phyloP scores from a whole-genome alignment of 169 alveolate species.

The Plasmodium coatneyi region DNA sequence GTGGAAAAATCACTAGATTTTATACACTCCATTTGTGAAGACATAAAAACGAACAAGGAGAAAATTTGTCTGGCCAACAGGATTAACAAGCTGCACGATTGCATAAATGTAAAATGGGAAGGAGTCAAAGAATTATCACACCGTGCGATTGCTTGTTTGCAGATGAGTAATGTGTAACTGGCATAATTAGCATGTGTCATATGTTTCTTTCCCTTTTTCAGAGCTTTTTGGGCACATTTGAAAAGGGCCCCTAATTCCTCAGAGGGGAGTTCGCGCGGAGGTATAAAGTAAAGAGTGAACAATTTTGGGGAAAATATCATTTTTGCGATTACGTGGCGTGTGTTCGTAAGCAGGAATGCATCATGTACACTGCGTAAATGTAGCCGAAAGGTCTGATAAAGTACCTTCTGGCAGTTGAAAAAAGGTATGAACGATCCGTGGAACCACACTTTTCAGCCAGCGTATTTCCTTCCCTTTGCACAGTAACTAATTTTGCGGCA shows the following conservation, averaged over 20 bases:
- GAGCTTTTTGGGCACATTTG: constrained; percentile 26
- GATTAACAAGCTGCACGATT: constrained; percentile 60
- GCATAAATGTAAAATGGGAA: constrained; percentile 42
- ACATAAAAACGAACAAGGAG: constrained; percentile 62
- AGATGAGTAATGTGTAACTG: background rate
- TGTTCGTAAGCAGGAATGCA: background rate
- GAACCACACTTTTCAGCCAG: background rate
- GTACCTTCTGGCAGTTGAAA: background rate
- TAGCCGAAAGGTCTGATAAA: background rate
- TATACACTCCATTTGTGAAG: constrained; percentile 64
- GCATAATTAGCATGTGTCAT: background rate
- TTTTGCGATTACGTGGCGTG: background rate
- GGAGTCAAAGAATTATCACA: background rate
- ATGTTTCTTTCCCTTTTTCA: background rate
- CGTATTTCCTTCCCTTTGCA: background rate
- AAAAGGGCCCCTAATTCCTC: background rate
- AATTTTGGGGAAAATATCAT: background rate
- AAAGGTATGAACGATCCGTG: background rate
- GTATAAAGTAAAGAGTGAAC: background rate
- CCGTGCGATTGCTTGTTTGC: background rate
- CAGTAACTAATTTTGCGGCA: background rate
- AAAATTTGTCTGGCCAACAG: constrained; percentile 50
- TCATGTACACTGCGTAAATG: background rate
- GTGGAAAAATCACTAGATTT: constrained; percentile 56
- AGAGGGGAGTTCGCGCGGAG: background rate